These are phyloP conservation scores for Zygosaccharomyces sapae DNA, from an alignment of 1,139 yeast species.

Conservation along the genomic window DNA sequence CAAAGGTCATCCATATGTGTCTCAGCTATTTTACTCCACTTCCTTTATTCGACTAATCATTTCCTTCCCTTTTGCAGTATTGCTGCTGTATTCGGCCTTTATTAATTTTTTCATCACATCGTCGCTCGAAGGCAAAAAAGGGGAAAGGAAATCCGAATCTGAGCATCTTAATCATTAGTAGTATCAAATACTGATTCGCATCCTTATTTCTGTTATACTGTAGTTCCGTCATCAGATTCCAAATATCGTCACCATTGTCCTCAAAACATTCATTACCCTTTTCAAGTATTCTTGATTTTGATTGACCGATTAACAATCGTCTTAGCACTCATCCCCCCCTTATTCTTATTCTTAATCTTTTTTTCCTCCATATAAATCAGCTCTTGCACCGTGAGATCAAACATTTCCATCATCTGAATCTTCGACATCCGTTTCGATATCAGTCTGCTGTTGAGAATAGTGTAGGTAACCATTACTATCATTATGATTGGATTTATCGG, in stretches of 20 bases:
- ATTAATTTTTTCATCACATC: background rate
- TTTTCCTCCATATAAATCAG: background rate
- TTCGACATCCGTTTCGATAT: constrained; percentile 26
- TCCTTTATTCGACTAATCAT: background rate
- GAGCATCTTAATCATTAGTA: background rate
- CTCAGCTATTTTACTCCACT: background rate
- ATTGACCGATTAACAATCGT: too few relatives aligned
- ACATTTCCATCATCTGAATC: constrained; percentile 10
- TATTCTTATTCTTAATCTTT: background rate
- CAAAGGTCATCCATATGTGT: too few relatives aligned
- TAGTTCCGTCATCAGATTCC: too few relatives aligned
- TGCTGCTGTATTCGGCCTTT: background rate
- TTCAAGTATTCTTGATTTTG: too few relatives aligned
- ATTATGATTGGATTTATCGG: background rate
- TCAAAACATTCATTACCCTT: too few relatives aligned
- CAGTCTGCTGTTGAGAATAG: constrained; percentile 20
- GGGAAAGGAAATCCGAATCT: background rate
- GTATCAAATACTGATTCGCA: background rate
- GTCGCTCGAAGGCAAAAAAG: background rate
- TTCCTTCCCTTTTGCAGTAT: constrained; percentile 3
- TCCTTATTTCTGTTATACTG: background rate
- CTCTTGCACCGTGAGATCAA: background rate
- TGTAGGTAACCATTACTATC: constrained; percentile 4
- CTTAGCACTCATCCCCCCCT: background rate
- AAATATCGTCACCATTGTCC: too few relatives aligned